Conservation (phyloP, 73 alveolate species). For the Stentor roeselii region DNA sequence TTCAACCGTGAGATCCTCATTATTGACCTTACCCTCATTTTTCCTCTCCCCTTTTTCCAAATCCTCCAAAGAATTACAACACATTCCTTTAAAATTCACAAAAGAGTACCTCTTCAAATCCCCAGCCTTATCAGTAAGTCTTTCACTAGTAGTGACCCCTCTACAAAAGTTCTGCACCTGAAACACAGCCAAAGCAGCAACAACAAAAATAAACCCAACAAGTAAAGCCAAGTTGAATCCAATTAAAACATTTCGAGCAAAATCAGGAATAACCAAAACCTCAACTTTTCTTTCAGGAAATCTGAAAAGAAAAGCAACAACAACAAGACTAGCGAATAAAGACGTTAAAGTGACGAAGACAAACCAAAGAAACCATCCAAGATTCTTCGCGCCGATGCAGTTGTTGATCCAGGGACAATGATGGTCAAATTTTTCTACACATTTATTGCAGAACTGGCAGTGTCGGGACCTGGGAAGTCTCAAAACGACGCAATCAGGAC, state of each 20-base stretch:
- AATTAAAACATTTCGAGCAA: background rate
- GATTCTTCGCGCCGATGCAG: conserved; percentile 64
- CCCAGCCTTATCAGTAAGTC: too few relatives aligned
- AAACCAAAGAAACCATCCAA: background rate
- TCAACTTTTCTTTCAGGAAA: background rate
- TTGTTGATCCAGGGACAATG: conserved; percentile 73
- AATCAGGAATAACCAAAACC: background rate
- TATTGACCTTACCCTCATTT: too few relatives aligned
- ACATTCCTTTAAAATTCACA: too few relatives aligned
- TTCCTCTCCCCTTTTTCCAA: too few relatives aligned
- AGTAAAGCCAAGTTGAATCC: background rate
- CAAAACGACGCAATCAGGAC: conserved; percentile 72
- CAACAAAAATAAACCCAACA: background rate
- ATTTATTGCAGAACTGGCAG: conserved; percentile 55
- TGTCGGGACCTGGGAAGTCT: conserved; percentile 54
- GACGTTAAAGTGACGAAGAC: background rate
- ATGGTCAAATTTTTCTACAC: conserved; percentile 66
- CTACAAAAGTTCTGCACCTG: background rate
- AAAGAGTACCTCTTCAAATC: too few relatives aligned
- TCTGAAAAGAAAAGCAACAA: background rate
- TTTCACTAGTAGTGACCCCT: background rate
- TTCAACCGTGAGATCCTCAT: too few relatives aligned
- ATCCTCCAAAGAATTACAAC: too few relatives aligned
- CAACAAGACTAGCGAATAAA: background rate
- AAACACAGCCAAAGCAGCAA: background rate